Conservation (phyloP, 371 early-diverging fungal species). For the Mortierella sp. region DNA sequence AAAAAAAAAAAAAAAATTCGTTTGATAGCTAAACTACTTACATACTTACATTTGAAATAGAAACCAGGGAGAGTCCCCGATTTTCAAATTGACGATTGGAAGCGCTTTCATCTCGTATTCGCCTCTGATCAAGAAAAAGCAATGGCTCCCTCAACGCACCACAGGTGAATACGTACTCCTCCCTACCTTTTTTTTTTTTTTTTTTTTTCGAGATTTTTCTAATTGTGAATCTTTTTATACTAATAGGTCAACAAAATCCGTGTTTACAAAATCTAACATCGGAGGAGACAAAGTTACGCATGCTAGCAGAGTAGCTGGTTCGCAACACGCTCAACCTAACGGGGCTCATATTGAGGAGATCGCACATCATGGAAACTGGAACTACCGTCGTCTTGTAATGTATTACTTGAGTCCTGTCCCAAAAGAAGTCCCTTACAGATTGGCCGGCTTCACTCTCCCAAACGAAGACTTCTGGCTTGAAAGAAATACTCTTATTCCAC, state of each 20-base stretch:
- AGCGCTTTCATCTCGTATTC: background rate
- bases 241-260: background rate
- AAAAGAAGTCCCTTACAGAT: constrained; percentile 11
- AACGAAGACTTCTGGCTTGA: constrained; percentile 23
- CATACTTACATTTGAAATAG: too few relatives aligned
- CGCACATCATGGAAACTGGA: constrained; percentile 22
- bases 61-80: background rate
- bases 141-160: background rate
- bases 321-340: constrained; percentile 10
- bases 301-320: constrained; percentile 8
- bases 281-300: constrained; percentile 12
- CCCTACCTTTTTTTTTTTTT: too few relatives aligned
- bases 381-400: background rate
- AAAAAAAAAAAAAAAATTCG: too few relatives aligned
- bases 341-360: background rate
- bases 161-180: too few relatives aligned
- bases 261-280: background rate
- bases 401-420: constrained; percentile 16
- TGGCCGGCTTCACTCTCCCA: constrained; percentile 15
- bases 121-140: background rate
- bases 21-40: too few relatives aligned
- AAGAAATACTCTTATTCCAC: constrained; percentile 22
- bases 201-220: too few relatives aligned
- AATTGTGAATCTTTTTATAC: too few relatives aligned
- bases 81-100: background rate